Conservation (phyloP, 306 rosid genomes). For the Senna siamea region DNA sequence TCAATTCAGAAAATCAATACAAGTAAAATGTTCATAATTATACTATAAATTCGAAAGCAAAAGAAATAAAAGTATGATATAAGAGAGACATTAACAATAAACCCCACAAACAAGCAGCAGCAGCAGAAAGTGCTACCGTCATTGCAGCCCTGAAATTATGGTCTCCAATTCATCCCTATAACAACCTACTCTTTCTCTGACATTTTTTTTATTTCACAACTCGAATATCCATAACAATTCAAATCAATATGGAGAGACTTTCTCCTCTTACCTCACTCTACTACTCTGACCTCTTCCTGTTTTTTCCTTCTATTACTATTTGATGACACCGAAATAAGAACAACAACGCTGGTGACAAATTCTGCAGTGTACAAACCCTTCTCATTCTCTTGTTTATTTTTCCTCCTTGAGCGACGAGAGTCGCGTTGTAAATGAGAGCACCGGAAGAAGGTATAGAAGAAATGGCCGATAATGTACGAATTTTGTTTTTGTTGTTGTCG, state of each 20-base stretch:
- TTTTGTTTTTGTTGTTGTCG: slow-evolving; percentile 19
- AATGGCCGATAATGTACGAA: slow-evolving; percentile 37
- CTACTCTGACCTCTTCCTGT: slow-evolving; percentile 45
- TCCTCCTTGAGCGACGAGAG: slow-evolving; percentile 65
- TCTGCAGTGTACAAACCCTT: slow-evolving; percentile 31
- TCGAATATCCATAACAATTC: slow-evolving; percentile 69
- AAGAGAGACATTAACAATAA: slow-evolving; percentile 58
- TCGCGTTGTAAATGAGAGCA: slow-evolving; percentile 46
- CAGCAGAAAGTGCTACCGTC: slow-evolving; percentile 54
- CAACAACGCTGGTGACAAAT: slow-evolving; percentile 23
- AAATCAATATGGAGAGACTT: slow-evolving; percentile 66
- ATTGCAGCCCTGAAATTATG: slow-evolving; percentile 59
- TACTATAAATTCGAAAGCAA: slow-evolving; percentile 59
- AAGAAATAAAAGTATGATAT: slow-evolving; percentile 62
- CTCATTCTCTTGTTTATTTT: slow-evolving; percentile 28
- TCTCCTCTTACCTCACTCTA: slow-evolving; percentile 49
- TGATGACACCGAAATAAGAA: slow-evolving; percentile 13
- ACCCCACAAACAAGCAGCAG: slow-evolving; percentile 51
- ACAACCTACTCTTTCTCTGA: slow-evolving; percentile 76
- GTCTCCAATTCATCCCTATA: slow-evolving; percentile 72
- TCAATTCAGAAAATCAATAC: slow-evolving; percentile 54
- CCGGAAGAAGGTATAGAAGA: slow-evolving; percentile 45
- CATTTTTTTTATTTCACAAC: slow-evolving; percentile 64
- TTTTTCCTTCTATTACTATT: slow-evolving; percentile 8
- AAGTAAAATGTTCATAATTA: slow-evolving; percentile 62